Evolutionary conservation across 2,329 filamentous ascomycete genomes (phyloP).

Genomic region (Cladosporium sp.): DNA sequence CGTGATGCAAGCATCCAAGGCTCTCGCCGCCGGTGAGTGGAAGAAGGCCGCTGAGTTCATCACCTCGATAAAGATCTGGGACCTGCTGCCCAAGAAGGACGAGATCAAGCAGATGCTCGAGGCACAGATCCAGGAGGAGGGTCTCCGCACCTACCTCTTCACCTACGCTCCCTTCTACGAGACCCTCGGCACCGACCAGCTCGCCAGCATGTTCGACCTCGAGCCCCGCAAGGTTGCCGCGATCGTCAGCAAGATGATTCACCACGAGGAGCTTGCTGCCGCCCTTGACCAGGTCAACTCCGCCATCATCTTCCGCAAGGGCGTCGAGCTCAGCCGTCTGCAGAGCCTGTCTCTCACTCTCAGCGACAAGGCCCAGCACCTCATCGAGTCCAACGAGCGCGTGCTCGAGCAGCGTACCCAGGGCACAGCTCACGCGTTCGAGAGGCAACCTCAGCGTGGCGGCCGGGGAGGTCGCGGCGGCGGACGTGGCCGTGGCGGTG

Average conservation of each 20-base stretch:
- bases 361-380: slow-evolving; percentile 88
- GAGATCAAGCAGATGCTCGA: slow-evolving; percentile 97
- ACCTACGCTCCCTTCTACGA: slow-evolving; percentile 99
- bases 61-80: slow-evolving; percentile 99
- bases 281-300: slow-evolving; percentile 96
- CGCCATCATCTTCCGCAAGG: slow-evolving; percentile 98
- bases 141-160: slow-evolving; percentile 95
- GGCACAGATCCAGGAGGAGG: slow-evolving; percentile 97
- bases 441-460: slow-evolving; percentile 74
- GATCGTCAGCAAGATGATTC: slow-evolving; percentile 98
- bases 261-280: slow-evolving; percentile 93
- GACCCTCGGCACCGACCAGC: slow-evolving; percentile 77
- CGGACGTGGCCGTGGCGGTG: slow-evolving; percentile 53
- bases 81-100: slow-evolving; percentile 85
- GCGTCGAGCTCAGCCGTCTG: slow-evolving; percentile 90
- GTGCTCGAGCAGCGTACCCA: slow-evolving; percentile 95
- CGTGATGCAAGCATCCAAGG: slow-evolving; percentile 98
- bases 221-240: slow-evolving; percentile 85
- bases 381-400: slow-evolving; percentile 96
- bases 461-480: slow-evolving; percentile 51
- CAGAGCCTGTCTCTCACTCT: slow-evolving; percentile 92
- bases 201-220: slow-evolving; percentile 93
- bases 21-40: slow-evolving; percentile 94
- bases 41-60: slow-evolving; percentile 93
- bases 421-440: slow-evolving; percentile 90